Base-by-base conservation (phyloP, 768 basidiomycete genomes). In the Amyloporia xantha region DNA sequence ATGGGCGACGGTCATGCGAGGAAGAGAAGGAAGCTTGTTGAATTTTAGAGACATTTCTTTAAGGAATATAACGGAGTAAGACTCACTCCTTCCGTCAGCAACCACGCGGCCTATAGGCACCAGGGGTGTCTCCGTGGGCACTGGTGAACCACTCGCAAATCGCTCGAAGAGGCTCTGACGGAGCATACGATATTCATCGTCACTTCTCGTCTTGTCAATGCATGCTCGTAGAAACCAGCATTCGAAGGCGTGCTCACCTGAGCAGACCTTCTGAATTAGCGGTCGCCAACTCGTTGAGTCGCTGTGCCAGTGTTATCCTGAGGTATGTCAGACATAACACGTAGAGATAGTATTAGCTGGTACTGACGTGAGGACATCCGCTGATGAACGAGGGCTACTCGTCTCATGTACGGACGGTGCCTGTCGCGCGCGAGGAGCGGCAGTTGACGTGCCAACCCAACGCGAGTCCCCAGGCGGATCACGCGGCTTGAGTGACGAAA, bases 81-180 rank as follows among this genome's bases (percentile, higher is more conserved):
- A 47, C 55, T 49, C 41, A 59, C 58, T 57, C 48, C 56, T 42
- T 52, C 48, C 33, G 23, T 54, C 56, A 40, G 48, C 49, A 37
- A 46, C 23, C n/a, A 7, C 27, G 19, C 21, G 46, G 19, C 71
- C 62, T 53, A 77, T 70, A 35, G 83, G 82, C 38, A 87, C 79
- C 37, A 87, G 62, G 20, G 87, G 70, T 9, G 60, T 64, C 63
- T 90, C 87, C 33, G 74, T 70, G 4, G 86, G 85, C 19, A 86
- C 71, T 7, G 69, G 60, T 21, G 77, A 68, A 44, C 71, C 74
- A 52, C 68, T 78, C 13, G 86, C 75, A 58, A 88, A 79, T 45
- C 90, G 78, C 62, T 91, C 86, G 56, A 92, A 91, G 33, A 92
- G 71, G 60, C 83, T 88, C 64, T 90, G 88, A 38, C 90, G 81